These are phyloP conservation scores for Nicotiana tabacum DNA, from an alignment of 257 asterid species.

Conservation along the genomic window DNA sequence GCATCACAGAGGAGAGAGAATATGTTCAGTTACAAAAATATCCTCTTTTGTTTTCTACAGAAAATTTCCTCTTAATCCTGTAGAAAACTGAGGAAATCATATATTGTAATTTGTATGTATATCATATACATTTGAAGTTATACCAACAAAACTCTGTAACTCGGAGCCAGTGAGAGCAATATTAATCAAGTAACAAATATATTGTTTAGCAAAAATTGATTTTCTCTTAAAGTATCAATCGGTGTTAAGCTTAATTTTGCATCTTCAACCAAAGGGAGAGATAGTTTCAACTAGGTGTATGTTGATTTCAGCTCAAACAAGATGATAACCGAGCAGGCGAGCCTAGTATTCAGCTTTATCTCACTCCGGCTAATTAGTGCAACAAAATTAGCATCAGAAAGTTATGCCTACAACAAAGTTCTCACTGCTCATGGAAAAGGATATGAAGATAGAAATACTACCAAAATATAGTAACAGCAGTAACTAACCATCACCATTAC, in stretches of 20 bases:
- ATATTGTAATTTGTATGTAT: neutral
- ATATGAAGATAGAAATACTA: neutral
- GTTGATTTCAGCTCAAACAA: neutral
- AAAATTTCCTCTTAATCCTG: neutral
- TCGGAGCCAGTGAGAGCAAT: neutral
- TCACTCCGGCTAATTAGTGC: neutral
- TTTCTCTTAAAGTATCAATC: neutral
- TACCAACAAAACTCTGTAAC: neutral
- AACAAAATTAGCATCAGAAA: conserved; percentile 1
- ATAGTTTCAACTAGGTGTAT: neutral
- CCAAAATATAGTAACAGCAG: neutral
- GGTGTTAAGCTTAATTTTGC: neutral
- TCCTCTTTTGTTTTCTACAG: neutral
- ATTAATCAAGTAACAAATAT: neutral
- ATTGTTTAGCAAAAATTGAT: neutral
- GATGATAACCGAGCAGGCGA: neutral
- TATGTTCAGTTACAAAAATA: neutral
- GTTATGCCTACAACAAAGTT: neutral
- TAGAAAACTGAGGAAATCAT: neutral
- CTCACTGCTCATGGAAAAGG: conserved; percentile 4
- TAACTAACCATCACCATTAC: neutral
- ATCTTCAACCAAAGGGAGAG: neutral
- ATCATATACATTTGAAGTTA: neutral
- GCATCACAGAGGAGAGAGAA: neutral
- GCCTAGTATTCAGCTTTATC: neutral